Evolutionary conservation across 371 early-diverging fungal species (phyloP), one percentile per base, ranked within the genome.

Genomic region (Apophysomyces variabilis): DNA sequence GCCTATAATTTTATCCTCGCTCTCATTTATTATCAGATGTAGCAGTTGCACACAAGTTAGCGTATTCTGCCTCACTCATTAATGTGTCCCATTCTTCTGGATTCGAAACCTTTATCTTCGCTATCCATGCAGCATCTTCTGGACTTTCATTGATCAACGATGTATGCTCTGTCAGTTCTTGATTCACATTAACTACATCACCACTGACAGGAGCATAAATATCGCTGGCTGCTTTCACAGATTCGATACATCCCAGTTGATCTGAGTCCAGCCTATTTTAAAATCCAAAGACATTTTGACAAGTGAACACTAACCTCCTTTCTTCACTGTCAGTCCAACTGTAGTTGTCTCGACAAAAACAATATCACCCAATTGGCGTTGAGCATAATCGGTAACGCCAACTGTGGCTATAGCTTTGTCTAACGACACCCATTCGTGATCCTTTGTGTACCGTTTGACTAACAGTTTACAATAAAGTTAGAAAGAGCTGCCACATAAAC

Each of bases 221-320:
- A 62, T 95, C 95, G 62, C 83, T 80, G 43, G 92, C 93, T 47
- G 94, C 95, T 83, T 95, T 95, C 68, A 95, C 96, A 38, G 89
- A 88, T 79, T 95, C 96, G 44, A 95, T 92, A 16, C 89, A 88
- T 46, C 90, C 91, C 21, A 93, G 78, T 66, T 68, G 64, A 44
- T 87, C 90, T 87, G 66, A 32, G 13, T 8, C 16, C 21, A 41
- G 21, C 3, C 9, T 21, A 56, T 38, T 39, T 14, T 21, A 39
- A 61, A 32, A 18, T 16, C 39, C 36, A 60, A 56, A 60, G 41
- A 57, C 14, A 14, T 18, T 21, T n/a, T 8, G 9, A 36, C 37
- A 26, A 26, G 32, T 26, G 32, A 26, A 26, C 32, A 26, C 75
- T 45, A 69, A 89, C 90, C 89, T 56, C 80, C 80, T 68, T 77